Percentiles rank a stretch among this genome's conserved stretches.
phyloP scores from a whole-genome alignment of 805 yeast genomes.

The Tetrapisispora arboricola region DNA sequence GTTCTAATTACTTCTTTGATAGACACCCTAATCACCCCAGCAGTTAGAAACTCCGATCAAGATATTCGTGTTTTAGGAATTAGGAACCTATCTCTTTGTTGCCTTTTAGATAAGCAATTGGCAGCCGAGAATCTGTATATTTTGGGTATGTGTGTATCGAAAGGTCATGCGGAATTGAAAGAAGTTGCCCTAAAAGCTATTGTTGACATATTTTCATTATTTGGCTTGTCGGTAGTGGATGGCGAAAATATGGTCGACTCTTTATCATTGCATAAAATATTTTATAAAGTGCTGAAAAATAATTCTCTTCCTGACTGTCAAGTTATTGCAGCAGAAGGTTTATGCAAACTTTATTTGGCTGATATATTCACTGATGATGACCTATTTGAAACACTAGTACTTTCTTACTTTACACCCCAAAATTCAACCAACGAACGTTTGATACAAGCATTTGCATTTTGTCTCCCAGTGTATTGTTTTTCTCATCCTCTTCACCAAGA shows the following conservation, averaged over 20 bases:
- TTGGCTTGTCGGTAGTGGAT: slow-evolving; percentile 62
- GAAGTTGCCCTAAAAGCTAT: slow-evolving; percentile 57
- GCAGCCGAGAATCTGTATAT: slow-evolving; percentile 57
- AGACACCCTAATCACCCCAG: slow-evolving; percentile 70
- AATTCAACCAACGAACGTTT: slow-evolving; percentile 54
- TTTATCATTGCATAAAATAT: slow-evolving; percentile 54
- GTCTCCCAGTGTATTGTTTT: slow-evolving; percentile 79
- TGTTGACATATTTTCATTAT: slow-evolving; percentile 67
- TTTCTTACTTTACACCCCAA: slow-evolving; percentile 66
- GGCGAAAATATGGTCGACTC: slow-evolving; percentile 55
- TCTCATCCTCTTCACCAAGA: slow-evolving; percentile 66
- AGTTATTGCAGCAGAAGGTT: slow-evolving; percentile 74
- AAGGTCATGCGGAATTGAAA: slow-evolving; percentile 54
- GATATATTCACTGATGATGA: slow-evolving; percentile 65
- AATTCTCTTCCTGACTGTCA: slow-evolving; percentile 55
- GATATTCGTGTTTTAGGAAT: slow-evolving; percentile 56
- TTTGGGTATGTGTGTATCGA: slow-evolving; percentile 59
- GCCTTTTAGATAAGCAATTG: slow-evolving; percentile 54
- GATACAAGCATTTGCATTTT: slow-evolving; percentile 72
- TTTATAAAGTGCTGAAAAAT: slow-evolving; percentile 53
- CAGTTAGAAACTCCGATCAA: slow-evolving; percentile 50
- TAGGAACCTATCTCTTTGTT: slow-evolving; percentile 68
- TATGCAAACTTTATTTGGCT: slow-evolving; percentile 71
- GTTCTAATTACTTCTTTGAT: slow-evolving; percentile 57
- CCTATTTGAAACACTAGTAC: slow-evolving; percentile 56